phyloP scores from a whole-genome alignment of 768 basidiomycete genomes.

The Russula olivacea region DNA sequence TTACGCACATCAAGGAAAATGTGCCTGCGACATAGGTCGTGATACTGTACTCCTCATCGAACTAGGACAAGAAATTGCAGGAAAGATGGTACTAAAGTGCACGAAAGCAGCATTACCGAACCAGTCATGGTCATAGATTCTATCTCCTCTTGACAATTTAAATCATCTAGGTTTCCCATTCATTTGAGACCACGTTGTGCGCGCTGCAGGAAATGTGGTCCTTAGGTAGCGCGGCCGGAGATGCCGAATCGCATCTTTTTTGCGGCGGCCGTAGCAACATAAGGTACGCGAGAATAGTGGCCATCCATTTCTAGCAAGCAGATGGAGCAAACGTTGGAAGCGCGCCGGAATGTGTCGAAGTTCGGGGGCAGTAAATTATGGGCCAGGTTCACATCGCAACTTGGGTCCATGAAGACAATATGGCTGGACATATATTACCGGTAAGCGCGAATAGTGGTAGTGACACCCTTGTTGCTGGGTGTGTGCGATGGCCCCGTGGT shows the following conservation, averaged over 20 bases:
- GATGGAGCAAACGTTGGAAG: not conserved
- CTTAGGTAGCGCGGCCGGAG: not conserved
- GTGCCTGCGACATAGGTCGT: not conserved
- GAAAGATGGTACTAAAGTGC: not conserved
- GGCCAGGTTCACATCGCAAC: no score
- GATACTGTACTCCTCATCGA: not conserved
- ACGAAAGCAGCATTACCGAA: not conserved
- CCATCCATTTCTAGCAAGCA: not conserved
- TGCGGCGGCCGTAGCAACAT: not conserved
- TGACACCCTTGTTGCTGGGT: not conserved
- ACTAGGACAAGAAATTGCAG: not conserved
- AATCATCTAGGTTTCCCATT: not conserved
- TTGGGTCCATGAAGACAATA: no score
- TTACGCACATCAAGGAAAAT: not conserved
- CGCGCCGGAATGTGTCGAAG: not conserved
- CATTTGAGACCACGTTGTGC: not conserved
- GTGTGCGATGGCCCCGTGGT: not conserved
- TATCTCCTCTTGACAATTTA: not conserved
- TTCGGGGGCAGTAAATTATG: not conserved
- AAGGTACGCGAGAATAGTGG: no score
- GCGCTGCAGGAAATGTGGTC: not conserved
- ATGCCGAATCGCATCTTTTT: not conserved
- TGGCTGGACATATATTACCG: no score
- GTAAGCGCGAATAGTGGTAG: not conserved
- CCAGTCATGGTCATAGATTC: not conserved